Evolutionary conservation across 352 stramenopile species (phyloP), one percentile per base, ranked within the genome.

Genomic region (Pythium utonaiense): DNA sequence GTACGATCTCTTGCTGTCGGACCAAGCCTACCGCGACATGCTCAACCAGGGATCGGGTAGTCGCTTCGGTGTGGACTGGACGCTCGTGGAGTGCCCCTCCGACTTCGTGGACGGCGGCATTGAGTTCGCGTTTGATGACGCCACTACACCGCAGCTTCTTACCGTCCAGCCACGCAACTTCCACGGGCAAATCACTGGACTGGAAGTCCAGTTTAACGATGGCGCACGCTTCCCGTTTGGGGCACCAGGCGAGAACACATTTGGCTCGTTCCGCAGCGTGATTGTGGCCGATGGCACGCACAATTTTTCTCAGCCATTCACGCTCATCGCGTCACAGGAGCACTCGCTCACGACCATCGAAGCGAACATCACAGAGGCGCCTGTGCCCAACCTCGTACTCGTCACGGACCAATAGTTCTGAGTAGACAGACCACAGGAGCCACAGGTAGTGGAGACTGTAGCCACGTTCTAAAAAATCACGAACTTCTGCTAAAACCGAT

Each of bases 141-240:
- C 50, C 10, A 69, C 62, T 6, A 64, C 31, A n/a, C 31, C 48
- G 2, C 33, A 61, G 16, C 25, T 64, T 16, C 40, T 69, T 30
- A 69, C 55, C 5, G 48, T 69, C 27, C 62, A 69, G 51, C 62
- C 62, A 31, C 62, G 62, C 62, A 69, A 69, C 42, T 69, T 64
- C 27, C 30, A 45, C 25, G 55, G 62, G 25, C n/a, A 45, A 41
- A 60, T 69, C 34, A 42, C 31, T 16, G 28, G 19, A 3, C 34
- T 69, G 33, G 50, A 57, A 12, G 55, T 59, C 0, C 6, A 64
- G 33, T 69, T 64, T 25, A 50, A 60, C 5, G 62, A 64, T 44
- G 62, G 56, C 31, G 24, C 41, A 22, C 16, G 8, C 28, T 57
- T 53, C 27, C 25, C 40, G 6, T 61, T 69, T 14, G 53, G 60